A percentile compares a stretch with the other conserved stretches of the same genome.
These are phyloP conservation scores for Platanthera zijinensis DNA, from an alignment of 106 monocot species.

Conservation along the genomic window DNA sequence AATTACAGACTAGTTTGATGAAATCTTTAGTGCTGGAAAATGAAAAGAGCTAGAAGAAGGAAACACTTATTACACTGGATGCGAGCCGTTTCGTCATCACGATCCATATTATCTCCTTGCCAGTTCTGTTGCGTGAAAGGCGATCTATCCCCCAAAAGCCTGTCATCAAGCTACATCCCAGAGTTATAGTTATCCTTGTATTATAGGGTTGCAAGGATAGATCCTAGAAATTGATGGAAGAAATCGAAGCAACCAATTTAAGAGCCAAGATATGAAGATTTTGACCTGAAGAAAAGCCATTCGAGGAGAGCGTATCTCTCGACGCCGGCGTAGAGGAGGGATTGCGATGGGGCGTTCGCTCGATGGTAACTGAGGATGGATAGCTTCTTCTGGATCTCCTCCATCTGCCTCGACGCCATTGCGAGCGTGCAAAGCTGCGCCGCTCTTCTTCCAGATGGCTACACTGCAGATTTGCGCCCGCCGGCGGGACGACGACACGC, in stretches of 20 bases:
- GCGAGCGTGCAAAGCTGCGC: not conserved
- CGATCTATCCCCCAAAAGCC: slow-evolving; percentile 83
- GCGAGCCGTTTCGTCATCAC: slow-evolving; percentile 85
- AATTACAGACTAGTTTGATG: too few species aligned
- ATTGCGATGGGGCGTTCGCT: slow-evolving; percentile 70
- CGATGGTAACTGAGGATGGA: slow-evolving; percentile 52
- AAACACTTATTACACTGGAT: slow-evolving; percentile 72
- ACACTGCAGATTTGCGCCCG: not conserved
- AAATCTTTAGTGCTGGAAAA: too few species aligned
- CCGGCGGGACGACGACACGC: not conserved
- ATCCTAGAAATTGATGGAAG: not conserved
- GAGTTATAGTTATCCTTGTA: not conserved
- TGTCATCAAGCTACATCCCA: slow-evolving; percentile 14
- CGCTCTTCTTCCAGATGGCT: not conserved
- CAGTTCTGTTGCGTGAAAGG: slow-evolving; percentile 87
- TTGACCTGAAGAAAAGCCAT: slow-evolving; percentile 95
- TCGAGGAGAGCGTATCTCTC: slow-evolving; percentile 93
- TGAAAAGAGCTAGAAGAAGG: not conserved
- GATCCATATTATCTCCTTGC: slow-evolving; percentile 82
- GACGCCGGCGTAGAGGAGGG: slow-evolving; percentile 89
- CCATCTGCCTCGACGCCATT: slow-evolving; percentile 99
- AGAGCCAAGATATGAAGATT: not conserved
- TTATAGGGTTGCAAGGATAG: not conserved
- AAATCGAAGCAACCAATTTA: not conserved
- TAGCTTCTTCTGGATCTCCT: slow-evolving; percentile 91